Percentiles rank a stretch among this genome's conserved stretches.
phyloP scores from a whole-genome alignment of 106 monocot genomes.

The Alisma plantagoaquatica region DNA sequence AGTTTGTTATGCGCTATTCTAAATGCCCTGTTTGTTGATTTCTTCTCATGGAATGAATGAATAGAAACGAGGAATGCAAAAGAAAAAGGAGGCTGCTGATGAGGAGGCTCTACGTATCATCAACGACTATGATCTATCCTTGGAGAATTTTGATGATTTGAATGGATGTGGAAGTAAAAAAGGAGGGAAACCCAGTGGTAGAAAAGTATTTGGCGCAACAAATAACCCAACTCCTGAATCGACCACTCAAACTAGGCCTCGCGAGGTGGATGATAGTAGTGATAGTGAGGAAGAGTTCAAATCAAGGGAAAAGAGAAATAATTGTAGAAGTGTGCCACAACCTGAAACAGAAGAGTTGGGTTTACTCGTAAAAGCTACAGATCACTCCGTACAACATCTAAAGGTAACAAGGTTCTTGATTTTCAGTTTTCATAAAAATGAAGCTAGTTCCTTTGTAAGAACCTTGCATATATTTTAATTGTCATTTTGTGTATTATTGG shows the following conservation, averaged over 20 bases:
- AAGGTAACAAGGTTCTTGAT: too few relatives aligned
- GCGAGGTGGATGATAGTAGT: slow-evolving; percentile 20
- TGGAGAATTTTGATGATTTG: slow-evolving; percentile 36
- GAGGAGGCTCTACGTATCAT: slow-evolving; percentile 77
- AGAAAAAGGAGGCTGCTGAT: slow-evolving; percentile 60
- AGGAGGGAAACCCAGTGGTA: slow-evolving; percentile 36
- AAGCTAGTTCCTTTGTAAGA: too few relatives aligned
- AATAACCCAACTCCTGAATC: slow-evolving; percentile 19
- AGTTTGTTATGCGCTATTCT: slow-evolving; percentile 8
- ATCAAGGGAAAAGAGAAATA: not conserved
- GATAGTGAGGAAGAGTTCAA: slow-evolving; percentile 73
- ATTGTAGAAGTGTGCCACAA: not conserved
- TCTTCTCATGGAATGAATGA: not conserved
- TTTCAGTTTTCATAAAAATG: too few relatives aligned
- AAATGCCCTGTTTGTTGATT: too few relatives aligned
- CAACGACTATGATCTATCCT: slow-evolving; percentile 67
- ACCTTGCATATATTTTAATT: too few relatives aligned
- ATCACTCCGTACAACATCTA: too few relatives aligned
- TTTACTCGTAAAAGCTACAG: too few relatives aligned
- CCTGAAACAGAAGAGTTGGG: too few relatives aligned
- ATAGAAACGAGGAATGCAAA: slow-evolving; percentile 77
- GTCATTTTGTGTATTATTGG: not conserved
- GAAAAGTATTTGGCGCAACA: slow-evolving; percentile 57
- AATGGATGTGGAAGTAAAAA: slow-evolving; percentile 11
- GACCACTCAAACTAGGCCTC: slow-evolving; percentile 13